Evolutionary conservation across 2,329 filamentous ascomycete species (phyloP).

Genomic region (Neoascochyta sp.): DNA sequence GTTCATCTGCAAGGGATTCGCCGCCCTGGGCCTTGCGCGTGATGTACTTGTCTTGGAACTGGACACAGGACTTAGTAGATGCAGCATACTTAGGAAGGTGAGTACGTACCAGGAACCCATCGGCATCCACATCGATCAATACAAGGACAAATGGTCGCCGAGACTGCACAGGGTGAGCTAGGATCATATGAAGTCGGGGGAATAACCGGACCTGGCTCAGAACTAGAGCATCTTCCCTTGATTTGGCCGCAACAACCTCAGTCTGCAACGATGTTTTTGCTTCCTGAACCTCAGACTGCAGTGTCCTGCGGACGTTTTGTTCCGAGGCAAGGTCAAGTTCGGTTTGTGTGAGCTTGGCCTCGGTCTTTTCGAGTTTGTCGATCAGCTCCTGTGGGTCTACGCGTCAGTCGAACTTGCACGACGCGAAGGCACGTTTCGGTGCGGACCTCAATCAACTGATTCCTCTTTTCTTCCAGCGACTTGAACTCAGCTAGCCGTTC

Average conservation of each 20-base stretch:
- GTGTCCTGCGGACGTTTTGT: slow-evolving; percentile 36
- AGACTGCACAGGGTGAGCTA: slow-evolving; percentile 19
- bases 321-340: slow-evolving; percentile 38
- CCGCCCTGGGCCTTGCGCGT: slow-evolving; percentile 36
- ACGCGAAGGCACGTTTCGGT: background rate
- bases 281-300: slow-evolving; percentile 35
- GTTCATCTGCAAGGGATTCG: slow-evolving; percentile 34
- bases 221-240: slow-evolving; percentile 28
- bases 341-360: slow-evolving; percentile 34
- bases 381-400: slow-evolving; percentile 27
- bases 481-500: slow-evolving; percentile 36
- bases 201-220: slow-evolving; percentile 27
- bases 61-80: too few species aligned
- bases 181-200: slow-evolving; percentile 1
- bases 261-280: slow-evolving; percentile 22
- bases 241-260: slow-evolving; percentile 27
- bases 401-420: background rate
- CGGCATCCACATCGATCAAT: slow-evolving; percentile 38
- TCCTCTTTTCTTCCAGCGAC: slow-evolving; percentile 37
- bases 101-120: slow-evolving; percentile 33
- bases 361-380: slow-evolving; percentile 37
- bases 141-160: slow-evolving; percentile 35
- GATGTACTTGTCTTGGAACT: slow-evolving; percentile 40
- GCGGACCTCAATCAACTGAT: slow-evolving; percentile 36
- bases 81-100: too few species aligned